These are phyloP conservation scores for Protomyces inundatus DNA, from an alignment of 1,139 yeast species.

Conservation along the genomic window DNA sequence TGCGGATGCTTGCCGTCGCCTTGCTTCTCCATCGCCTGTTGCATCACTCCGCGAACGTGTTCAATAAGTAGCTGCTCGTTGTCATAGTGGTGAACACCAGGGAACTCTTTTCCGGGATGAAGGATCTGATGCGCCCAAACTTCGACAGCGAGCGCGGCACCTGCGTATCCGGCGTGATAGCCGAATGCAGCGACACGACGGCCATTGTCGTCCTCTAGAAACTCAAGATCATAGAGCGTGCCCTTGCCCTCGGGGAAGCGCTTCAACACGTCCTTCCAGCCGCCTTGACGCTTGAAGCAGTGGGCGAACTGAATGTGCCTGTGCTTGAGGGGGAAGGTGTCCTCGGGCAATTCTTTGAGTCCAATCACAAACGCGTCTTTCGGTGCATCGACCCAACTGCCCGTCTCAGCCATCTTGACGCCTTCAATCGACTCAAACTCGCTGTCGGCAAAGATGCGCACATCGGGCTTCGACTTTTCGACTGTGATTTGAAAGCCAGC, in stretches of 20 bases:
- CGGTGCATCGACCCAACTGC: conserved; percentile 90
- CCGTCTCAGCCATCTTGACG: conserved; percentile 82
- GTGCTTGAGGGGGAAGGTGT: conserved; percentile 84
- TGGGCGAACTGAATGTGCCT: conserved; percentile 98
- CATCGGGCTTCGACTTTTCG: conserved; percentile 62
- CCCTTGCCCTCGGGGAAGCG: conserved; percentile 93
- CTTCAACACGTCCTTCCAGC: conserved; percentile 85
- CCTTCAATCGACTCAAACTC: conserved; percentile 71
- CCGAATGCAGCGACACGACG: conserved; percentile 99
- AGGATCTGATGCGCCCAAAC: conserved; percentile 92
- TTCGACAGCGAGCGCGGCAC: conserved; percentile 90
- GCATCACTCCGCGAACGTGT: conserved; percentile 61
- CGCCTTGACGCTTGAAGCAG: conserved; percentile 94
- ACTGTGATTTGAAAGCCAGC: conserved; percentile 87
- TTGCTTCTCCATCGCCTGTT: conserved; percentile 47
- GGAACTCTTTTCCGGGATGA: conserved; percentile 59
- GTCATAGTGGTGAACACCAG: conserved; percentile 72
- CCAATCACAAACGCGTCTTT: conserved; percentile 84
- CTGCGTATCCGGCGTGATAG: conserved; percentile 97
- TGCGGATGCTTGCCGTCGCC: conserved; percentile 11
- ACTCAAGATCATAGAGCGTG: conserved; percentile 84
- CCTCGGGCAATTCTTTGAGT: conserved; percentile 93
- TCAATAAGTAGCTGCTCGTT: conserved; percentile 67
- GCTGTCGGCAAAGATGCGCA: conserved; percentile 66
- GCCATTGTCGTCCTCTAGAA: conserved; percentile 86